phyloP scores from a whole-genome alignment of 2,329 filamentous ascomycete species.

The Thielaviopsis musarum region DNA sequence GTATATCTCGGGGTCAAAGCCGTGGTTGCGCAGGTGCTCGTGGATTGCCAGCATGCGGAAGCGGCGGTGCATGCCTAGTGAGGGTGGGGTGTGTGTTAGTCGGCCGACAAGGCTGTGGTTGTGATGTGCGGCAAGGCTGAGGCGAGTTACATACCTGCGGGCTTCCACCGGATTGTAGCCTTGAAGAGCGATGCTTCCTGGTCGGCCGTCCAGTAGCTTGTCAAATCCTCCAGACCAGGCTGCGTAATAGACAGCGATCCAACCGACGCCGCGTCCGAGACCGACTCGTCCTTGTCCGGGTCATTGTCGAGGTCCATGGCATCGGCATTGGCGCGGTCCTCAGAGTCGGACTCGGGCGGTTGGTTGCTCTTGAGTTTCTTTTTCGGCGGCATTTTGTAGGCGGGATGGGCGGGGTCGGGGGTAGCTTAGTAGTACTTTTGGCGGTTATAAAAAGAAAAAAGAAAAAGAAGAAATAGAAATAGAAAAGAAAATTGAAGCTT shows the following conservation, averaged over 20 bases:
- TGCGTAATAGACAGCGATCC: conserved; percentile 6
- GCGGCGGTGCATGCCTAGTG: conserved; percentile 73
- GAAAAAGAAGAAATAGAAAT: neutral
- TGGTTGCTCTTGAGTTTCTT: conserved; percentile 45
- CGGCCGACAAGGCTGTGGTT: neutral
- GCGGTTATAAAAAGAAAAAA: neutral
- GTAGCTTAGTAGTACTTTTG: no score
- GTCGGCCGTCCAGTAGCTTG: conserved; percentile 64
- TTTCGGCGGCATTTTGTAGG: conserved; percentile 43
- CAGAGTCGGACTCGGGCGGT: conserved; percentile 24
- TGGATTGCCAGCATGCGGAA: conserved; percentile 82
- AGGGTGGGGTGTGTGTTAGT: neutral
- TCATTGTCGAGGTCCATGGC: conserved; percentile 43
- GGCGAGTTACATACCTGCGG: conserved; percentile 47
- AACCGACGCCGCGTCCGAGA: neutral
- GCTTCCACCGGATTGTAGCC: conserved; percentile 85
- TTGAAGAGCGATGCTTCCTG: conserved; percentile 89
- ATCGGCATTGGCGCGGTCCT: conserved; percentile 41
- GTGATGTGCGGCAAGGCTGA: neutral
- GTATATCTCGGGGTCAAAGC: conserved; percentile 51
- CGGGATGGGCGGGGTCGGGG: neutral
- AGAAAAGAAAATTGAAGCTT: neutral
- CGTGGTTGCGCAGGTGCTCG: conserved; percentile 63
- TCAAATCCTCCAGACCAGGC: conserved; percentile 35
- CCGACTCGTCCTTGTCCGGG: conserved; percentile 10